A percentile compares a stretch with the other conserved stretches of the same genome.
Conservation (phyloP, 2,329 filamentous ascomycete species). For the Trichoderma aggressivum region DNA sequence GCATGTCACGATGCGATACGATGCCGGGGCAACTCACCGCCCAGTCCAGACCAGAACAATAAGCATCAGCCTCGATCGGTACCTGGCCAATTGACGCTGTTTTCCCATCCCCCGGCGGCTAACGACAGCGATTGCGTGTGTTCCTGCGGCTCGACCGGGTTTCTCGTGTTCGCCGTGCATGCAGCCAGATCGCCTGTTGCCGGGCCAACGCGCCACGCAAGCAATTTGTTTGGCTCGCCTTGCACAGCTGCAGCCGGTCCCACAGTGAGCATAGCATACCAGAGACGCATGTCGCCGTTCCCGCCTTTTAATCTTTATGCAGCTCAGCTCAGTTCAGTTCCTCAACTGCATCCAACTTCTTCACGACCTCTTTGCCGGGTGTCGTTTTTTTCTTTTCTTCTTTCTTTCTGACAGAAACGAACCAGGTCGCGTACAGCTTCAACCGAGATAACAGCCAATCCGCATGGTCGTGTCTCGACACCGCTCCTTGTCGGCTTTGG, state of each 20-base stretch:
- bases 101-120: background rate
- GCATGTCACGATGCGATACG: background rate
- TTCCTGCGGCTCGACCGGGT: constrained; percentile 13
- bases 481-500: background rate
- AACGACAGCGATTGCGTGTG: constrained; percentile 2
- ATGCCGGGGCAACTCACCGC: background rate
- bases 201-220: constrained; percentile 15
- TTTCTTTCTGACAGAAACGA: background rate
- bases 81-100: background rate
- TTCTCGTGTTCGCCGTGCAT: background rate
- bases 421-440: background rate
- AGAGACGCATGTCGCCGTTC: constrained; percentile 3
- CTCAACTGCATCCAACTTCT: background rate
- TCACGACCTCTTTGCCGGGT: background rate
- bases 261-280: constrained; percentile 5
- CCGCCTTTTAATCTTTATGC: constrained; percentile 16
- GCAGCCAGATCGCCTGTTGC: constrained; percentile 12
- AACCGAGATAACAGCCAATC: background rate
- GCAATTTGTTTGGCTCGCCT: constrained; percentile 15
- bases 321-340: background rate
- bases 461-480: constrained; percentile 10
- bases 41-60: background rate
- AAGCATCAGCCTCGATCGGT: constrained; percentile 18
- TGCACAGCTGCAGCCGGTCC: constrained; percentile 4
- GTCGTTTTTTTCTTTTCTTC: background rate